Evolutionary conservation across 2,329 filamentous ascomycete species (phyloP), one percentile per base, ranked within the genome.

Genomic region (Didymella exigua): DNA sequence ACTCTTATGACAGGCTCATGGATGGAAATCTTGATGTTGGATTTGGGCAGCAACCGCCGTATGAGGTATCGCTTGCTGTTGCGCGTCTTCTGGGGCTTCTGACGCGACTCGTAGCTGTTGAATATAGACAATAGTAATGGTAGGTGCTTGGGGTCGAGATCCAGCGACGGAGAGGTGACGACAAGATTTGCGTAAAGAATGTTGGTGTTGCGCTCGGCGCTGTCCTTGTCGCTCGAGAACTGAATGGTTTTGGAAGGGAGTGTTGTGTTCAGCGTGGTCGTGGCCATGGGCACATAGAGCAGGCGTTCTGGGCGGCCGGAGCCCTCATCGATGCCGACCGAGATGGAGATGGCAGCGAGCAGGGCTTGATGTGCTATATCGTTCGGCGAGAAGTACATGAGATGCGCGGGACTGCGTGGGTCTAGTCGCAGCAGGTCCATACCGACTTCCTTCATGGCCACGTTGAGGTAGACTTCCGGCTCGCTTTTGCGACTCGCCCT

Each of bases 161-260:
- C 95, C 45, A 98, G 81, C 0, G 95, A 97, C 0, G 95, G 95
- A 5, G 95, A 99, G 0, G 95, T 99, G 56, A 98, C 87, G 41
- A 99, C 93, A 5, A 96, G 86, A 74, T 99, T 99, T 34, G 93
- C 93, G 71, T 97, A 97, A 14, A 99, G 81, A 33, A 99, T 95
- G 71, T 99, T 99, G 43, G 91, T 90, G 68, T 99, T 99, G 59
- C 91, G 87, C 75, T 98, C 92, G 62, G 89, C 89, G 31, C 85
- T 88, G 62, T 89, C 88, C 52, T 79, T 78, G 29, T 89, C 84
- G 54, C 87, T 84, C 1, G 87, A 85, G 49, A 93, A 84, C 70
- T 93, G 89, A 10, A 99, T 88, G 0, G 93, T 96, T 75, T 98
- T 97, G 11, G 95, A 96, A 5, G 93, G 93, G 7, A 98, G 78